Percentiles rank a stretch among this genome's conserved stretches.
phyloP scores from a whole-genome alignment of 202 grass and related monocot species.

The Schoenoplectus triqueter region DNA sequence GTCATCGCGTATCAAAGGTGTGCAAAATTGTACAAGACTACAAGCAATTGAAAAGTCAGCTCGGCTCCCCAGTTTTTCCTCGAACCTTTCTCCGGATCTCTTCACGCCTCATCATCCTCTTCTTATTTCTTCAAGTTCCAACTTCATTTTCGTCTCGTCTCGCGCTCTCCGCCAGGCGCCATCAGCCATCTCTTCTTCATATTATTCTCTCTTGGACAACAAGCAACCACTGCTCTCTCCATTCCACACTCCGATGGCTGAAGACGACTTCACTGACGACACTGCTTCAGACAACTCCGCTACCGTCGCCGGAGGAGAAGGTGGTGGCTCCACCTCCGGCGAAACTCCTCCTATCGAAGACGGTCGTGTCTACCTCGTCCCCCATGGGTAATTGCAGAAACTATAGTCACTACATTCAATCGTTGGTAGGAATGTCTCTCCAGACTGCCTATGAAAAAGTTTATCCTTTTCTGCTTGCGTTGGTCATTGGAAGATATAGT shows the following conservation, averaged over 20 bases:
- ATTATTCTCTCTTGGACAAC: neutral
- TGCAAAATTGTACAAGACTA: neutral
- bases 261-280: conserved; percentile 22
- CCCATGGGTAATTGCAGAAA: conserved; percentile 46
- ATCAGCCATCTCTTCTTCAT: conserved; percentile 8
- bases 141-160: neutral
- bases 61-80: neutral
- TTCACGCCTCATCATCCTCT: neutral
- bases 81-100: conserved; percentile 34
- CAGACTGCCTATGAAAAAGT: neutral
- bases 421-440: neutral
- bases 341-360: conserved; percentile 31
- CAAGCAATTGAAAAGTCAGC: conserved; percentile 33
- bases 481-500: neutral
- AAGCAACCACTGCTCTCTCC: conserved; percentile 44
- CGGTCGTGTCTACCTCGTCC: conserved; percentile 73
- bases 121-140: neutral
- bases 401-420: neutral
- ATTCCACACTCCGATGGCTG: conserved; percentile 26
- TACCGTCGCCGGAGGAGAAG: conserved; percentile 11
- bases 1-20: conserved; percentile 6
- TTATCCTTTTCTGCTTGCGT: neutral
- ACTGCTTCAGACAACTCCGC: conserved; percentile 15
- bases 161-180: conserved; percentile 26
- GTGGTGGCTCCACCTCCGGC: conserved; percentile 9